Evolutionary conservation across 805 yeast species (phyloP).

Genomic region (Candida sithepensis): DNA sequence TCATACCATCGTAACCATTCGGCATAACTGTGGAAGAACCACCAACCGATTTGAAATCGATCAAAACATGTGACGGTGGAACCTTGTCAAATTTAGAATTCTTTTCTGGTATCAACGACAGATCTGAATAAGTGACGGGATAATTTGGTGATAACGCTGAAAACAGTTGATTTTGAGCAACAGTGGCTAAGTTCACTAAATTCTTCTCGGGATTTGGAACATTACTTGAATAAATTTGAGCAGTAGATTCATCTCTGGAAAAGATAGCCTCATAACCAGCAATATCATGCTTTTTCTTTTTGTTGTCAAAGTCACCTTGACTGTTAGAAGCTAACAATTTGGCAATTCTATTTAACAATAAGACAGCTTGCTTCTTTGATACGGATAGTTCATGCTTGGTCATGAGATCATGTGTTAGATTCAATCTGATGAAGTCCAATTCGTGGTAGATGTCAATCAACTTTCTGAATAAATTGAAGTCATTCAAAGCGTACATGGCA

Average conservation of each 20-base stretch:
- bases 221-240: slow-evolving; percentile 44
- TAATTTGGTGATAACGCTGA: slow-evolving; percentile 71
- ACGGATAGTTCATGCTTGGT: slow-evolving; percentile 49
- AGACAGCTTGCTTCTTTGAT: slow-evolving; percentile 49
- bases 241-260: slow-evolving; percentile 59
- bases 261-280: slow-evolving; percentile 63
- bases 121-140: slow-evolving; percentile 44
- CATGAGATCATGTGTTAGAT: slow-evolving; percentile 45
- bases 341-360: slow-evolving; percentile 53
- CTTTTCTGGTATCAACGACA: slow-evolving; percentile 40
- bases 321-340: slow-evolving; percentile 47
- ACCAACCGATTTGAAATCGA: slow-evolving; percentile 68
- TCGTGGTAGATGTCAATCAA: slow-evolving; percentile 50
- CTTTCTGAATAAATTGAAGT: slow-evolving; percentile 58
- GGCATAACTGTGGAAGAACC: slow-evolving; percentile 59
- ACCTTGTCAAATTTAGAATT: slow-evolving; percentile 46
- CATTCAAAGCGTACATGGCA: slow-evolving; percentile 68
- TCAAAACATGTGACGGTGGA: slow-evolving; percentile 64
- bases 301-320: neutral
- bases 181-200: slow-evolving; percentile 44
- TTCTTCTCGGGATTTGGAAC: slow-evolving; percentile 8
- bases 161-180: slow-evolving; percentile 66
- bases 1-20: slow-evolving; percentile 65
- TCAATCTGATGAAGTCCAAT: slow-evolving; percentile 56
- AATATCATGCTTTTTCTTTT: slow-evolving; percentile 19